phyloP scores from a whole-genome alignment of 176 grass and related monocot genomes.

The Oryza punctata region DNA sequence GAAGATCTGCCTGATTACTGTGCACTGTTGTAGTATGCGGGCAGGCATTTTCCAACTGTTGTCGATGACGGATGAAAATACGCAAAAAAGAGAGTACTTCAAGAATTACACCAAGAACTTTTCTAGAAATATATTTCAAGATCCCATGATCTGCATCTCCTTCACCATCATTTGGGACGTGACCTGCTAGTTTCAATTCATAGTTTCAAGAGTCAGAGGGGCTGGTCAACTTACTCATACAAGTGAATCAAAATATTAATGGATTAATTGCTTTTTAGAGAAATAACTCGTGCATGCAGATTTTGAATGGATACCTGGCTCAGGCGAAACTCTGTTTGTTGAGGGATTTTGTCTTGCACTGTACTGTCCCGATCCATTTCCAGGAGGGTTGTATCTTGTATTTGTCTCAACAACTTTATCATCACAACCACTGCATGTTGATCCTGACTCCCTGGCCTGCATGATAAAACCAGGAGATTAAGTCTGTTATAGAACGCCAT shows the following conservation, averaged over 20 bases:
- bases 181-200: conserved; percentile 53
- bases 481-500: conserved; percentile 22
- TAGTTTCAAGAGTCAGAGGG: conserved; percentile 42
- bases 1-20: conserved; percentile 35
- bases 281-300: conserved; percentile 20
- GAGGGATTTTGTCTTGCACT: conserved; percentile 38
- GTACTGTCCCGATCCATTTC: conserved; percentile 38
- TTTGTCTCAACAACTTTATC: conserved; percentile 66
- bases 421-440: conserved; percentile 50
- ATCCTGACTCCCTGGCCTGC: conserved; percentile 68
- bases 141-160: conserved; percentile 48
- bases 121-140: conserved; percentile 66
- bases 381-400: conserved; percentile 45
- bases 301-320: conserved; percentile 48
- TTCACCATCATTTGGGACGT: conserved; percentile 9
- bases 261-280: background rate
- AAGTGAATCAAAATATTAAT: conserved; percentile 9
- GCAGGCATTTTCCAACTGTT: conserved; percentile 49
- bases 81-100: conserved; percentile 71
- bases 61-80: conserved; percentile 42
- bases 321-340: conserved; percentile 33
- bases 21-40: conserved; percentile 28
- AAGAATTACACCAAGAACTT: conserved; percentile 63
- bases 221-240: conserved; percentile 4
- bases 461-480: conserved; percentile 26